These are phyloP conservation scores for Penicillium ochrochloron DNA, from an alignment of 495 filamentous ascomycete genomes.

Conservation along the genomic window DNA sequence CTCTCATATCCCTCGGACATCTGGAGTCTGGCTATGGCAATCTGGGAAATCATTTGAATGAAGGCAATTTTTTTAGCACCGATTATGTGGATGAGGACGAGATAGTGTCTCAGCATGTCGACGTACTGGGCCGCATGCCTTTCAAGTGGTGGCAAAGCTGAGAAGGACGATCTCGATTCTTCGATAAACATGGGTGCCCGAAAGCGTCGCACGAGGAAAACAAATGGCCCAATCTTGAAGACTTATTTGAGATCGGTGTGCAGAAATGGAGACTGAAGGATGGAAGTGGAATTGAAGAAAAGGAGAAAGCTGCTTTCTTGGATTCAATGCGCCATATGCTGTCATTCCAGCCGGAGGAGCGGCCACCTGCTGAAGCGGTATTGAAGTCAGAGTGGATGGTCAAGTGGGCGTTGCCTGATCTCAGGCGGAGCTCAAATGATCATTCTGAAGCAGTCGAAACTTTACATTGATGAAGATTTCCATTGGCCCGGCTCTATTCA, in stretches of 20 bases:
- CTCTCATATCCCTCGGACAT: slow-evolving; percentile 41
- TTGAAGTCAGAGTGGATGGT: slow-evolving; percentile 37
- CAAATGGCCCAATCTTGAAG: slow-evolving; percentile 32
- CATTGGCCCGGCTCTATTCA: no score
- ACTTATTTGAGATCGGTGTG: slow-evolving; percentile 35
- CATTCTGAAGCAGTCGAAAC: not conserved
- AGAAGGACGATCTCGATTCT: slow-evolving; percentile 32
- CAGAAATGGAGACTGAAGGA: slow-evolving; percentile 33
- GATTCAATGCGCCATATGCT: slow-evolving; percentile 41
- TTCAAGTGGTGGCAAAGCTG: slow-evolving; percentile 38
- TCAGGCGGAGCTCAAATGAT: slow-evolving; percentile 5
- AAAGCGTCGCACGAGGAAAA: slow-evolving; percentile 23
- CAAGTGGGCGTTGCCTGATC: slow-evolving; percentile 37
- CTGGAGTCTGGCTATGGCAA: slow-evolving; percentile 41
- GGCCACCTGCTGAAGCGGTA: slow-evolving; percentile 30
- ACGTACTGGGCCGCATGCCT: slow-evolving; percentile 40
- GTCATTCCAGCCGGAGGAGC: slow-evolving; percentile 27
- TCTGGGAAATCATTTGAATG: slow-evolving; percentile 47
- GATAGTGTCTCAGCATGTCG: slow-evolving; percentile 32
- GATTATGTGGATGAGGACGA: slow-evolving; percentile 34
- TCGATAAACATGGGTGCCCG: slow-evolving; percentile 30
- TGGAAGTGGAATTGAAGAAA: slow-evolving; percentile 20
- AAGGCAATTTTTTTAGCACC: slow-evolving; percentile 38
- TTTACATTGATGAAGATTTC: not conserved
- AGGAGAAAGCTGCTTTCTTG: slow-evolving; percentile 34